Conservation (phyloP, 106 monocot species). For the Xerophyta viscosa region DNA sequence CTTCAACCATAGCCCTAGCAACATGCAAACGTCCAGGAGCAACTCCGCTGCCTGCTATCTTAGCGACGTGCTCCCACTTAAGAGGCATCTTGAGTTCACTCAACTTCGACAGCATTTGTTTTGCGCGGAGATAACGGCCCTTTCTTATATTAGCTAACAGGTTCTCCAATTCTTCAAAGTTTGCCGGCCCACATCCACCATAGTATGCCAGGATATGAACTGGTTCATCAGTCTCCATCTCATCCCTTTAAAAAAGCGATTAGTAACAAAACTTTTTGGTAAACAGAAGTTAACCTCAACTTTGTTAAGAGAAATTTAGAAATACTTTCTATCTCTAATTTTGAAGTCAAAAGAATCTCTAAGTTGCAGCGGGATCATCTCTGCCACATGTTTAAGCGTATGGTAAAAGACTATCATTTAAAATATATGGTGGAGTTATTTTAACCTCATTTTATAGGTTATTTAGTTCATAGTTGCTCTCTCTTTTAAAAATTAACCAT, state of each 20-base stretch:
- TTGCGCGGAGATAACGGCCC: slow-evolving; percentile 32
- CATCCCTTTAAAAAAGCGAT: slow-evolving; percentile 11
- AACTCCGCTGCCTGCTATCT: slow-evolving; percentile 36
- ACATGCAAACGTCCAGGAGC: slow-evolving; percentile 44
- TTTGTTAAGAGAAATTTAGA: neutral
- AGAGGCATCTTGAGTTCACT: slow-evolving; percentile 31
- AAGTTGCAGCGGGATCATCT: too few species aligned
- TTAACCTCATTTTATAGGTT: too few species aligned
- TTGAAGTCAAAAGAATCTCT: too few species aligned
- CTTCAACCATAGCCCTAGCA: slow-evolving; percentile 42
- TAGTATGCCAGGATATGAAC: slow-evolving; percentile 39
- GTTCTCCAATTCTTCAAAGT: slow-evolving; percentile 16
- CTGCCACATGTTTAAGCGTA: too few species aligned
- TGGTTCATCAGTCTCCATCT: slow-evolving; percentile 23
- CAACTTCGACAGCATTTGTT: slow-evolving; percentile 26
- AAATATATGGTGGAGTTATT: too few species aligned
- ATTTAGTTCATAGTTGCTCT: too few species aligned
- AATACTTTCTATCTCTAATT: neutral
- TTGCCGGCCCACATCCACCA: slow-evolving; percentile 27
- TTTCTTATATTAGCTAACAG: slow-evolving; percentile 25
- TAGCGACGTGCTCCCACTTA: slow-evolving; percentile 30
- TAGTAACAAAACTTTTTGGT: neutral
- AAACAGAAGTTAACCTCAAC: neutral
- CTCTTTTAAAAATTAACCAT: too few species aligned
- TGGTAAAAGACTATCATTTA: too few species aligned